Evolutionary conservation across 2,329 filamentous ascomycete genomes (phyloP), one percentile per base, ranked within the genome.

Genomic region (Phoma sp.): DNA sequence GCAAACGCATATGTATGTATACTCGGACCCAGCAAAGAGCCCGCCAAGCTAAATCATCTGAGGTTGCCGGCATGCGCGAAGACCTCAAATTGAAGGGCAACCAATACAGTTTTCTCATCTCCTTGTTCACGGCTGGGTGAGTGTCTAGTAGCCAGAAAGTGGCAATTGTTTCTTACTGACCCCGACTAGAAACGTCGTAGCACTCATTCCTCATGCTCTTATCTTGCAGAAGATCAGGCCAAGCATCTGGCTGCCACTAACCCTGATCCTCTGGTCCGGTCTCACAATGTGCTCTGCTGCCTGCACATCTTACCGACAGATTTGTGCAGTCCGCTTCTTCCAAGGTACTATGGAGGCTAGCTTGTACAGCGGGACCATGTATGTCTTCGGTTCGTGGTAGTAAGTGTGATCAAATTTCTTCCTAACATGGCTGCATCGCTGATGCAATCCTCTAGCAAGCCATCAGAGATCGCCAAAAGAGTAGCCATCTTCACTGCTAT

Each of bases 311-410:
- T 67, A 67, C 13, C 7, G 42, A 8, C 49, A 52, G 13, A 39
- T 52, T 13, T 30, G 25, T 29, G 61, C 29, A 2, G 61, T 68
- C 7, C 56, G 64, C 7, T 67, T 68, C 46, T 57, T 68, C 25
- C 61, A 64, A 22, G 65, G 65, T 3, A 40, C 66, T 6, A 56
- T 60, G 44, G 65, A 68, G 23, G 60, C 61, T 5, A 64, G 59
- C 38, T 22, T 63, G 1, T 68, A 67, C 14, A 58, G 59, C 22
- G 65, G 66, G 3, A 59, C 58, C 7, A 62, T 67, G 25, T 68
- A 68, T 37, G 55, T 66, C 3, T 38, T 68, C 22, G 66, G 66
- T 2, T 65, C 60, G 2, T 68, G 64, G 64, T 68, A 67, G 65
- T 67, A 58, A 65, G 65, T 67, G 23, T 13, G 8, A 4, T 13